phyloP scores from a whole-genome alignment of 768 basidiomycete genomes.

The Suillus brevipes region DNA sequence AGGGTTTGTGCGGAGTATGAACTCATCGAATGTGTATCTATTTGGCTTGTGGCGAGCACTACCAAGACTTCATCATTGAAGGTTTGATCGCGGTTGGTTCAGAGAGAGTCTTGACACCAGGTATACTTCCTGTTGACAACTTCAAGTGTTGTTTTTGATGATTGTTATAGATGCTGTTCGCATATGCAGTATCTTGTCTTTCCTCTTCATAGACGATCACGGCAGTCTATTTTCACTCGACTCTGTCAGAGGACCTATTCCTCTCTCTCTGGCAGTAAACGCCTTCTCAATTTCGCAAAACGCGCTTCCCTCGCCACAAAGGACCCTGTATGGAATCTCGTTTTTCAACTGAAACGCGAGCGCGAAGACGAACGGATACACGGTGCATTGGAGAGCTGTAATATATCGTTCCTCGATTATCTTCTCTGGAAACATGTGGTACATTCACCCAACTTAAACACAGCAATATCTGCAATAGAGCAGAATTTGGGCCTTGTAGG shows the following conservation, averaged over 20 bases:
- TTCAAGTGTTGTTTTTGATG: constrained; percentile 10
- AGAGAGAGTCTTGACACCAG: constrained; percentile 1
- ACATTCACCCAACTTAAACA: constrained; percentile 34
- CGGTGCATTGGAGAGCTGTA: constrained; percentile 32
- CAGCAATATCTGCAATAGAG: constrained; percentile 28
- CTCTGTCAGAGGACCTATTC: constrained; percentile 12
- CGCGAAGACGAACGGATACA: constrained; percentile 8
- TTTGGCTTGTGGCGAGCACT: constrained; percentile 39
- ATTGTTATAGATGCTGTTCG: constrained; percentile 14
- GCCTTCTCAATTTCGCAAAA: constrained; percentile 28
- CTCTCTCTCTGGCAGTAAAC: constrained; percentile 23
- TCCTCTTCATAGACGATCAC: constrained; percentile 11
- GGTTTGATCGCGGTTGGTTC: neutral
- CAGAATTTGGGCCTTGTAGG: constrained; percentile 7
- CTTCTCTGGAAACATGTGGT: constrained; percentile 40
- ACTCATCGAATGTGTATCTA: constrained; percentile 27
- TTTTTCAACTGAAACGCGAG: constrained; percentile 33
- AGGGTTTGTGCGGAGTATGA: constrained; percentile 30
- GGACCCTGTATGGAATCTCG: constrained; percentile 44
- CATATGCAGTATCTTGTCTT: constrained; percentile 23
- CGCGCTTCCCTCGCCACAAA: constrained; percentile 37
- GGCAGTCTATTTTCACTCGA: neutral
- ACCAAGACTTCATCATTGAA: constrained; percentile 1
- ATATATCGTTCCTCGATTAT: constrained; percentile 40
- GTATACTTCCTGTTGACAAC: constrained; percentile 1